These are phyloP conservation scores for Hevea brasiliensis DNA, from an alignment of 345 rosid species.

Conservation along the genomic window DNA sequence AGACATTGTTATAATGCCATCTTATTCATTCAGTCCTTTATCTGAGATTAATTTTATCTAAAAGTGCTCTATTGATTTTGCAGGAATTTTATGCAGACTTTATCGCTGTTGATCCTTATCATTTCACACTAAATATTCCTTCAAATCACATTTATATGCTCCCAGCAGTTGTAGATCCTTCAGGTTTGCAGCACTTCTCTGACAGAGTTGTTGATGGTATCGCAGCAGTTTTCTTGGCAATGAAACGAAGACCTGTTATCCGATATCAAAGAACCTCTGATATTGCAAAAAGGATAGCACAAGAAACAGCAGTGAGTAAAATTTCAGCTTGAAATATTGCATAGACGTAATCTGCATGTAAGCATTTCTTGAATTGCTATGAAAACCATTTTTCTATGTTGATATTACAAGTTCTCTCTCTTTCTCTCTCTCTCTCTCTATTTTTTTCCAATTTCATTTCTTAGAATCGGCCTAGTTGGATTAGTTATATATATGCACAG, in stretches of 20 bases:
- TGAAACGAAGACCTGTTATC: conserved; percentile 91
- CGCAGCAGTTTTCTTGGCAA: conserved; percentile 76
- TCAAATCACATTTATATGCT: conserved; percentile 85
- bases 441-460: background rate
- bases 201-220: conserved; percentile 89
- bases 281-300: conserved; percentile 93
- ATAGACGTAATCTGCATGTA: background rate
- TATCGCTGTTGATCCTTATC: conserved; percentile 80
- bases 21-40: background rate
- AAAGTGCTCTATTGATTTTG: conserved; percentile 28
- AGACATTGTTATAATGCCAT: background rate
- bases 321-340: background rate
- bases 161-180: conserved; percentile 95
- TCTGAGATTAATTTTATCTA: background rate
- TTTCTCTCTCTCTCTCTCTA: background rate
- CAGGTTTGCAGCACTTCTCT: conserved; percentile 78
- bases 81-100: conserved; percentile 99
- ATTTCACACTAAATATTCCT: conserved; percentile 79
- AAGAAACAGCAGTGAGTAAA: conserved; percentile 81
- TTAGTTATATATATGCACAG: background rate
- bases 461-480: background rate
- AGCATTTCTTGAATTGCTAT: background rate
- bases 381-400: background rate
- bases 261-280: conserved; percentile 95
- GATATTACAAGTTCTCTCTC: background rate